Percentiles rank a stretch among this genome's conserved stretches.
phyloP scores from a whole-genome alignment of 2,329 filamentous ascomycete genomes.

The Aotearoamyces nothofagi region DNA sequence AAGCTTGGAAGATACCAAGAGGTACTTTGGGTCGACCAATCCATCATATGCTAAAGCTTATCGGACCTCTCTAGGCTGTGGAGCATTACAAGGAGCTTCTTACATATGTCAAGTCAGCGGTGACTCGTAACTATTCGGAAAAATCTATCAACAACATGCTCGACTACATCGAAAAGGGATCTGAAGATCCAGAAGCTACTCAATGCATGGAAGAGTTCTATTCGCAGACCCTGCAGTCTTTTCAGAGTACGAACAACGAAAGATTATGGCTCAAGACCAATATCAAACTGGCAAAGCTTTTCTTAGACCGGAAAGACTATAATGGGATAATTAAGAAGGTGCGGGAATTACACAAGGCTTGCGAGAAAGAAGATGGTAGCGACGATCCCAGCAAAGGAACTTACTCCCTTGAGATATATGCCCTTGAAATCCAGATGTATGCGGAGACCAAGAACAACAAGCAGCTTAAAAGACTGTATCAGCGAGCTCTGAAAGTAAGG shows the following conservation, averaged over 20 bases:
- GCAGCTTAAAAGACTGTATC: slow-evolving; percentile 82
- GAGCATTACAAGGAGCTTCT: slow-evolving; percentile 90
- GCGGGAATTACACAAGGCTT: slow-evolving; percentile 75
- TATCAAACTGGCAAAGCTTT: slow-evolving; percentile 85
- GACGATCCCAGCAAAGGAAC: slow-evolving; percentile 94
- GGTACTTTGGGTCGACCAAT: slow-evolving; percentile 28
- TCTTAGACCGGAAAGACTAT: slow-evolving; percentile 87
- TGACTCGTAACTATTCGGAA: slow-evolving; percentile 96
- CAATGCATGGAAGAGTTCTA: slow-evolving; percentile 91
- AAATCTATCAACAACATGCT: slow-evolving; percentile 99
- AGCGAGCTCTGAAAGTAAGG: slow-evolving; percentile 77
- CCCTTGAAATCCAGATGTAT: slow-evolving; percentile 97
- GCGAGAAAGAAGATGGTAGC: slow-evolving; percentile 71
- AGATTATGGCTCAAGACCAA: slow-evolving; percentile 96
- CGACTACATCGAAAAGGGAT: slow-evolving; percentile 90
- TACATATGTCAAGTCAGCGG: slow-evolving; percentile 92
- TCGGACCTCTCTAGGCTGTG: slow-evolving; percentile 44
- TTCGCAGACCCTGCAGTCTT: slow-evolving; percentile 80
- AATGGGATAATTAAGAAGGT: slow-evolving; percentile 66
- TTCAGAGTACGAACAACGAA: slow-evolving; percentile 96
- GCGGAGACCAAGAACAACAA: slow-evolving; percentile 96
- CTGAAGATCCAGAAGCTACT: slow-evolving; percentile 54
- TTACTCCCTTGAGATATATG: slow-evolving; percentile 89
- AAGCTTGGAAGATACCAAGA: slow-evolving; percentile 77
- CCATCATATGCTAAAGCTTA: background rate